Conservation (phyloP, 2,329 filamentous ascomycete species). For the Cryphonectria radicalis region DNA sequence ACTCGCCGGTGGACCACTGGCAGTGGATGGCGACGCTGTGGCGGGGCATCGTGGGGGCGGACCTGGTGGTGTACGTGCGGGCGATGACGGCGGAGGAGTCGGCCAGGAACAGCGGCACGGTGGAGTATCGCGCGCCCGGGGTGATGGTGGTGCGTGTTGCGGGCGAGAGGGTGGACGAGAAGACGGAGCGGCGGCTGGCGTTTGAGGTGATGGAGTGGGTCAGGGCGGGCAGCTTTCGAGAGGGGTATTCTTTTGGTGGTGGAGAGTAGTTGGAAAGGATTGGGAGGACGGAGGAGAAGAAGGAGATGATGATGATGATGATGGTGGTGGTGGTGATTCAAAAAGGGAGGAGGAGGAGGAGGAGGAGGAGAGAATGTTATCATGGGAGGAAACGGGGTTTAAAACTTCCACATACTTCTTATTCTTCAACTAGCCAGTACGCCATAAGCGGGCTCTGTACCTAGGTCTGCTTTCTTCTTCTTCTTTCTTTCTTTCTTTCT, state of each 20-base stretch:
- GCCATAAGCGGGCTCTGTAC: background rate
- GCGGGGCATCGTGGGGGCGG: constrained; percentile 82
- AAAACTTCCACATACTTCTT: background rate
- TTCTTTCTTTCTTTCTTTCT: background rate
- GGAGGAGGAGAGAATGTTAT: background rate
- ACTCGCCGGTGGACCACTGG: constrained; percentile 89
- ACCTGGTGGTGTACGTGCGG: constrained; percentile 73
- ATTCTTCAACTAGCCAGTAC: background rate
- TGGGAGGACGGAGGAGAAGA: background rate
- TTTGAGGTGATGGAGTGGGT: constrained; percentile 92
- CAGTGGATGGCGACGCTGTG: constrained; percentile 96
- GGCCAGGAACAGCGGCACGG: constrained; percentile 44
- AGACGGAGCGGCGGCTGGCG: constrained; percentile 72
- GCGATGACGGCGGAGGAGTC: constrained; percentile 41
- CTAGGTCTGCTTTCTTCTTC: background rate
- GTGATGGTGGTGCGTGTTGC: constrained; percentile 60
- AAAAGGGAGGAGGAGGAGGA: background rate
- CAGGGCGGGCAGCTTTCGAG: constrained; percentile 49
- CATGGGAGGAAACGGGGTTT: background rate
- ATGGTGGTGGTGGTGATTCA: no score
- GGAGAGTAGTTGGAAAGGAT: constrained; percentile 2
- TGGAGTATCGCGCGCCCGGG: constrained; percentile 61
- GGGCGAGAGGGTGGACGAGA: constrained; percentile 61
- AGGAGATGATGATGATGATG: no score
- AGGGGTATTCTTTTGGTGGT: constrained; percentile 31